Conservation (phyloP, 1,284 basidiomycete genomes). For the Tilletia indica region DNA sequence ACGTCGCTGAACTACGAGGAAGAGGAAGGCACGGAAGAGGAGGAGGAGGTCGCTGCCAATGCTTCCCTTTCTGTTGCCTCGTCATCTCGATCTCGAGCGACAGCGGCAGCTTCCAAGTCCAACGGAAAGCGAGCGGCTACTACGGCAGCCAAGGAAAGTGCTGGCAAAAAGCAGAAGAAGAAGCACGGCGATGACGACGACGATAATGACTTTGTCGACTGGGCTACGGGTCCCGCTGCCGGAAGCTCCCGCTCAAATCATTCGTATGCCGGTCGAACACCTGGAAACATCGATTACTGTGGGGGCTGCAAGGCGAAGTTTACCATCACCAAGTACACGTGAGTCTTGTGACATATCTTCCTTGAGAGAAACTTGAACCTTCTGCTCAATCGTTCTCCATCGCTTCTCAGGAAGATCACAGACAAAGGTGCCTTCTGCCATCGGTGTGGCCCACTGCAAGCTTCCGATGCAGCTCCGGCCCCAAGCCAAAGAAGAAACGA, state of each 20-base stretch:
- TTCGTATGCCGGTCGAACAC: slow-evolving; percentile 52
- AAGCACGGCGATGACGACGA: slow-evolving; percentile 31
- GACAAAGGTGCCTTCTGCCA: slow-evolving; percentile 5
- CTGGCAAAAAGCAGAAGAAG: slow-evolving; percentile 58
- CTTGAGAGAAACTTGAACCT: slow-evolving; percentile 36
- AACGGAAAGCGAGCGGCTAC: slow-evolving; percentile 58
- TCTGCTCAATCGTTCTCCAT: slow-evolving; percentile 21
- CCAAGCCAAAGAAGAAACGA: slow-evolving; percentile 20
- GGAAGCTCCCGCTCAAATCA: slow-evolving; percentile 62
- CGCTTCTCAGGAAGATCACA: slow-evolving; percentile 4
- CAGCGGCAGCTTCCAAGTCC: slow-evolving; percentile 46
- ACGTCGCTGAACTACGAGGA: slow-evolving; percentile 34
- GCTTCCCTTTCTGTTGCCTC: slow-evolving; percentile 16
- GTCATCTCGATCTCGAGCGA: slow-evolving; percentile 26
- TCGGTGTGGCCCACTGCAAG: not conserved
- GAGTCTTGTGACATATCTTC: not conserved
- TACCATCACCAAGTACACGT: slow-evolving; percentile 71
- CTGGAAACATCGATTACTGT: slow-evolving; percentile 79
- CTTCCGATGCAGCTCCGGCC: not conserved
- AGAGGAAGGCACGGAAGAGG: slow-evolving; percentile 67
- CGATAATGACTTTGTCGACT: slow-evolving; percentile 59
- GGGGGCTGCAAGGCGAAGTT: slow-evolving; percentile 79
- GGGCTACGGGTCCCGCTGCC: slow-evolving; percentile 58
- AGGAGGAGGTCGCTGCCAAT: slow-evolving; percentile 55
- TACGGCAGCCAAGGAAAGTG: slow-evolving; percentile 53